Percentiles rank a stretch among this genome's conserved stretches.
Conservation (phyloP, 441 rosid species). For the Gossypium gossypioides region DNA sequence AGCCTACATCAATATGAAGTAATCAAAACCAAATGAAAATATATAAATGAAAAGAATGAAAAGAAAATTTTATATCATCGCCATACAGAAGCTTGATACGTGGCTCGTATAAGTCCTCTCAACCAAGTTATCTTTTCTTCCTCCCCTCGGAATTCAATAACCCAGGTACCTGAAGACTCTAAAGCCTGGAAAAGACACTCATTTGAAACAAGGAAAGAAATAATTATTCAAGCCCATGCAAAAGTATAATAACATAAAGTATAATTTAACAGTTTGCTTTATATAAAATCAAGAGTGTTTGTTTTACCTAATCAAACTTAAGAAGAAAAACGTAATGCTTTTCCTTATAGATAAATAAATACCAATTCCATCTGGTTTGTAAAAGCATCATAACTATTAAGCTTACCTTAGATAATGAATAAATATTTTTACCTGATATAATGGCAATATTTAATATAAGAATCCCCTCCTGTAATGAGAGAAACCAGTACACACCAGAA, state of each 20-base stretch:
- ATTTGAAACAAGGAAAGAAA: background rate
- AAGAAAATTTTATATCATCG: slow-evolving; percentile 10
- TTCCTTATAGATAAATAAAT: background rate
- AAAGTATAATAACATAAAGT: background rate
- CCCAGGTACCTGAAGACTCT: slow-evolving; percentile 91
- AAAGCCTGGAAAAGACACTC: slow-evolving; percentile 48
- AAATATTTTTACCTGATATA: background rate
- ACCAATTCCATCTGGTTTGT: background rate
- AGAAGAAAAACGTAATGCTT: background rate
- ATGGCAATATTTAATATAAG: background rate
- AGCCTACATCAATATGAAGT: slow-evolving; percentile 38
- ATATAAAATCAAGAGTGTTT: background rate
- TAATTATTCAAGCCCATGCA: slow-evolving; percentile 7
- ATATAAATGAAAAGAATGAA: background rate
- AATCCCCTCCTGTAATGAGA: background rate
- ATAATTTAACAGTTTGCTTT: background rate
- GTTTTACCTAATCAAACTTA: background rate
- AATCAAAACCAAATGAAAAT: slow-evolving; percentile 13
- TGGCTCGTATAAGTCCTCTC: slow-evolving; percentile 79
- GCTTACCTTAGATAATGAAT: background rate
- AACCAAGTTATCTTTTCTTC: slow-evolving; percentile 77
- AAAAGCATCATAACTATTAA: background rate
- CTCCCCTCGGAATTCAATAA: slow-evolving; percentile 65
- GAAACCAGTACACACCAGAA: background rate
- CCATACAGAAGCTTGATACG: slow-evolving; percentile 91